Evolutionary conservation across 1,284 basidiomycete species (phyloP).

Genomic region (Kwoniella shivajii): DNA sequence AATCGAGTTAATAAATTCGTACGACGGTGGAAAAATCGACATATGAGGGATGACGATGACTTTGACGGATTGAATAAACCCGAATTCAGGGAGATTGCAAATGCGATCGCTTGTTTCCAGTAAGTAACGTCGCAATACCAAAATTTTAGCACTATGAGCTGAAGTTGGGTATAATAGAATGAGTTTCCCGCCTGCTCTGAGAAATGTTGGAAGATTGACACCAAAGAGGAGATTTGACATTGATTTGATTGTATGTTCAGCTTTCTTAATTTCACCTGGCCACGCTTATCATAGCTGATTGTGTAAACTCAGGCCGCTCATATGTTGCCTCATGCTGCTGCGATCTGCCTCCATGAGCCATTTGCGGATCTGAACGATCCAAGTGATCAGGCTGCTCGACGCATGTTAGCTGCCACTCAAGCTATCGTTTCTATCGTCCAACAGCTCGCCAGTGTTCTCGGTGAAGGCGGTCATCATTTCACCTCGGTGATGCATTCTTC

Average conservation of each 20-base stretch:
- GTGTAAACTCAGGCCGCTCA: conserved; percentile 35
- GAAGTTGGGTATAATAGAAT: no score
- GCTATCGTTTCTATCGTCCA: conserved; percentile 45
- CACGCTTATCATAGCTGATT: not conserved
- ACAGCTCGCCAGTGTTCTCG: conserved; percentile 31
- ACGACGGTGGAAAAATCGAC: conserved; percentile 50
- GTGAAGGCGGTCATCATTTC: conserved; percentile 29
- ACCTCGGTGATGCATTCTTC: conserved; percentile 44
- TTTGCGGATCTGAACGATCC: conserved; percentile 49
- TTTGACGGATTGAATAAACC: conserved; percentile 46
- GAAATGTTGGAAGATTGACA: conserved; percentile 30
- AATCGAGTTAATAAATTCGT: conserved; percentile 45
- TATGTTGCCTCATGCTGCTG: conserved; percentile 44
- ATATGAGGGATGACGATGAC: conserved; percentile 46
- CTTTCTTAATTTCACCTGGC: not conserved
- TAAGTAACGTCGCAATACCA: conserved; percentile 17
- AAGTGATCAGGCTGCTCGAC: conserved; percentile 39
- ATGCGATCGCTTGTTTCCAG: conserved; percentile 48
- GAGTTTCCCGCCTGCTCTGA: conserved; percentile 41
- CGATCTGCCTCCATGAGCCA: conserved; percentile 51
- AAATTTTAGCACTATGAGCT: no score
- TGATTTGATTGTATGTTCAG: conserved; percentile 39
- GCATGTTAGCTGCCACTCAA: conserved; percentile 43
- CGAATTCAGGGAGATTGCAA: conserved; percentile 51
- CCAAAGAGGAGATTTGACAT: conserved; percentile 35